These are phyloP conservation scores for Pseudogymnoascus sp. DNA, from an alignment of 2,329 filamentous ascomycete species.

Conservation along the genomic window DNA sequence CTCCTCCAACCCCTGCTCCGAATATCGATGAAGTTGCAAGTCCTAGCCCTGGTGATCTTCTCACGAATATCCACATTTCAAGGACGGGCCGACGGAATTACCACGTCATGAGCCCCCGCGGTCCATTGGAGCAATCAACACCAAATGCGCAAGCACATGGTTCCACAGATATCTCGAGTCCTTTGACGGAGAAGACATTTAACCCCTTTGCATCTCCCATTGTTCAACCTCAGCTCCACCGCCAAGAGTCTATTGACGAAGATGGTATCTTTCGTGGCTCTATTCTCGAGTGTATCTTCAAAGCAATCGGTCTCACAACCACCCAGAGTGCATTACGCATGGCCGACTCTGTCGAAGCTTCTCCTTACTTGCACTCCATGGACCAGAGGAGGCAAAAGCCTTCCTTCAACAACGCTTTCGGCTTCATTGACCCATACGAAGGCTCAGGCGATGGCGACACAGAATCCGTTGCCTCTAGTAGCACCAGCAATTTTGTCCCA, in stretches of 20 bases:
- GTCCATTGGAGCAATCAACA: constrained; percentile 20
- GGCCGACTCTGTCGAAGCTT: constrained; percentile 71
- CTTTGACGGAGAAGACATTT: constrained; percentile 40
- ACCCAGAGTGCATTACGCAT: constrained; percentile 58
- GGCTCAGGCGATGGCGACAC: constrained; percentile 71
- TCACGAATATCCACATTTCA: constrained; percentile 68
- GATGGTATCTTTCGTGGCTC: constrained; percentile 83
- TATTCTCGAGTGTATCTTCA: constrained; percentile 92
- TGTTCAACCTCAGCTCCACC: constrained; percentile 48
- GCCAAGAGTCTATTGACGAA: constrained; percentile 78
- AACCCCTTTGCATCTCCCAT: constrained; percentile 48
- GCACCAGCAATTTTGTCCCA: constrained; percentile 50
- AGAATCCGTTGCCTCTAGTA: constrained; percentile 72
- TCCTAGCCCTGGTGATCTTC: constrained; percentile 66
- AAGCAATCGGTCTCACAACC: constrained; percentile 75
- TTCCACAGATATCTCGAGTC: constrained; percentile 27
- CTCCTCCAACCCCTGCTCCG: constrained; percentile 1
- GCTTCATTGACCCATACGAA: constrained; percentile 81
- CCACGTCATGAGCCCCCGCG: constrained; percentile 15
- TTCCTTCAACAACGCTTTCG: constrained; percentile 78
- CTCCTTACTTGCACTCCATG: constrained; percentile 74
- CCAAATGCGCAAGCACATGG: constrained; percentile 24
- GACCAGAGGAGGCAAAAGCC: constrained; percentile 76
- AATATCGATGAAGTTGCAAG: constrained; percentile 33
- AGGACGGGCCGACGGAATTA: constrained; percentile 43